phyloP scores from a whole-genome alignment of 163 green algal genomes.

The Scenedesmus sp. region DNA sequence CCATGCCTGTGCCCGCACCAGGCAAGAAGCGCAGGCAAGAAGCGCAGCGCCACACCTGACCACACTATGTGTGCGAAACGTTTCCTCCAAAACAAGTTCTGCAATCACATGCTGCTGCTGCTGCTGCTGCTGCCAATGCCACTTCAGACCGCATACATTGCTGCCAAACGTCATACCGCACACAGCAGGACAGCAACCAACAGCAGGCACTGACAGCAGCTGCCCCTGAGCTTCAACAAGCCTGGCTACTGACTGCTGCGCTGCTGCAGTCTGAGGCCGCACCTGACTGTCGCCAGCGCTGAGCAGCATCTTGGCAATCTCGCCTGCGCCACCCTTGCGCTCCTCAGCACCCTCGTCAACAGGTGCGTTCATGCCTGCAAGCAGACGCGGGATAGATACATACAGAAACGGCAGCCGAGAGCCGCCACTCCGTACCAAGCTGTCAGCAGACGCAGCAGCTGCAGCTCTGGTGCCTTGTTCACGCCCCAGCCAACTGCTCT shows the following conservation, averaged over 20 bases:
- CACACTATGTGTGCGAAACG: too few relatives aligned
- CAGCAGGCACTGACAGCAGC: too few relatives aligned
- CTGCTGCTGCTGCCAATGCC: too few relatives aligned
- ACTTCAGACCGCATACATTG: too few relatives aligned
- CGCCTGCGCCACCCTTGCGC: conserved; percentile 85
- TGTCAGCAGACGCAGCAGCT: neutral
- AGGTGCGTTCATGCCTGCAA: conserved; percentile 73
- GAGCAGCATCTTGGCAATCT: conserved; percentile 80
- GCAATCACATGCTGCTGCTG: too few relatives aligned
- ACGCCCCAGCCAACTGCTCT: neutral
- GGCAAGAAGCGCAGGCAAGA: too few relatives aligned
- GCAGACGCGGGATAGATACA: neutral
- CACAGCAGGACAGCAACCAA: too few relatives aligned
- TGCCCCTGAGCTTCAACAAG: neutral
- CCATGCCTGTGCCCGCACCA: too few relatives aligned
- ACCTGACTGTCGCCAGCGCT: conserved; percentile 79
- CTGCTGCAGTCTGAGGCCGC: neutral
- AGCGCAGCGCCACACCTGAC: too few relatives aligned
- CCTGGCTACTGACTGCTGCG: neutral
- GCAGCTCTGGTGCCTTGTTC: neutral
- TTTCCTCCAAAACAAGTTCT: too few relatives aligned
- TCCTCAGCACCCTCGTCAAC: conserved; percentile 90
- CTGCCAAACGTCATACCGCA: too few relatives aligned
- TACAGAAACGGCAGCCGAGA: too few relatives aligned
- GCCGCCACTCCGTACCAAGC: neutral